Evolutionary conservation across 768 basidiomycete genomes (phyloP).

Genomic region (Collybiopsis confluens): DNA sequence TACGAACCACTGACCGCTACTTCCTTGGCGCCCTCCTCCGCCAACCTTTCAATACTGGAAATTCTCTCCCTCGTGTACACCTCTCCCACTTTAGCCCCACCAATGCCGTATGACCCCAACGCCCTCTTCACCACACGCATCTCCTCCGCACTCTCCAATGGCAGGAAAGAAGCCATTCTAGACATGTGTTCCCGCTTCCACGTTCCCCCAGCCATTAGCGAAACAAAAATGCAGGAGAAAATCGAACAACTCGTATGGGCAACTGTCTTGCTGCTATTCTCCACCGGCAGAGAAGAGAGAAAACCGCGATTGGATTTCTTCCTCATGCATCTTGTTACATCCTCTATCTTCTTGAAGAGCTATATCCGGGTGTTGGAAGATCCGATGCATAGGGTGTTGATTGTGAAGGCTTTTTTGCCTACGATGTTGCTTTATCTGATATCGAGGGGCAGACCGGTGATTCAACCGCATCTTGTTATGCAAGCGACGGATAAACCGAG

Average conservation of each 20-base stretch:
- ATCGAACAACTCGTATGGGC: slow-evolving; percentile 51
- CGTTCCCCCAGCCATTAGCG: slow-evolving; percentile 26
- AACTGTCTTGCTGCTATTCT: slow-evolving; percentile 43
- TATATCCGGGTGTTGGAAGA: slow-evolving; percentile 29
- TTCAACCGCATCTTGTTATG: slow-evolving; percentile 45
- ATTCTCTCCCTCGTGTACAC: slow-evolving; percentile 35
- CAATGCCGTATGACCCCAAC: slow-evolving; percentile 30
- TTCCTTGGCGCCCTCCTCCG: slow-evolving; percentile 17
- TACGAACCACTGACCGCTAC: slow-evolving; percentile 25
- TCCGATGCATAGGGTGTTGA: slow-evolving; percentile 33
- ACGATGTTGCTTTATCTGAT: slow-evolving; percentile 30
- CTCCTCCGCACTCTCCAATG: background rate
- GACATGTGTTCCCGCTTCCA: slow-evolving; percentile 38
- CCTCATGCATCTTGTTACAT: slow-evolving; percentile 56
- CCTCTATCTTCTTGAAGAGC: slow-evolving; percentile 45
- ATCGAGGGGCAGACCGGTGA: slow-evolving; percentile 50
- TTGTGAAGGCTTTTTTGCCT: slow-evolving; percentile 42
- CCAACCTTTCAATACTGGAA: slow-evolving; percentile 47
- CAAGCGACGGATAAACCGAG: slow-evolving; percentile 36
- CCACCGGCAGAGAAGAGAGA: slow-evolving; percentile 39
- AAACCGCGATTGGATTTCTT: slow-evolving; percentile 54
- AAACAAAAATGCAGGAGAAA: slow-evolving; percentile 32
- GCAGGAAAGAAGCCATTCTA: slow-evolving; percentile 37
- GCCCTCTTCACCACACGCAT: too few species aligned
- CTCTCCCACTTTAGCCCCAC: slow-evolving; percentile 42